phyloP scores from a whole-genome alignment of 106 monocot genomes.

The Acorus calamus region DNA sequence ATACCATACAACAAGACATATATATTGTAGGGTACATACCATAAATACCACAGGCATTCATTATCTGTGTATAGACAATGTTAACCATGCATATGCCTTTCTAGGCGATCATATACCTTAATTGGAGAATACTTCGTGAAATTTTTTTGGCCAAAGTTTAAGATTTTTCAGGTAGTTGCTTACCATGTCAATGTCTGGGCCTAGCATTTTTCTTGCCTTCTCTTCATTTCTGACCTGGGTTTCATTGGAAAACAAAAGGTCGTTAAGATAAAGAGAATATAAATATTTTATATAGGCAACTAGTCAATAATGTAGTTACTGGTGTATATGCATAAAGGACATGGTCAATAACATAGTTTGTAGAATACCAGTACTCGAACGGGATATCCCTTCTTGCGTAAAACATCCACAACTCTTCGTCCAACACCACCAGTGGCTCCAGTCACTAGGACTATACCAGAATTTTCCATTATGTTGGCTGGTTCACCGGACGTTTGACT shows the following conservation, averaged over 20 bases:
- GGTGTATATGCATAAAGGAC: too few relatives aligned
- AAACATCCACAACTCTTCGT: conserved; percentile 69
- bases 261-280: background rate
- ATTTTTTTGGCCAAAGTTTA: too few relatives aligned
- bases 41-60: too few relatives aligned
- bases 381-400: conserved; percentile 59
- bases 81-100: too few relatives aligned
- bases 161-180: conserved; percentile 3
- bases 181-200: conserved; percentile 79
- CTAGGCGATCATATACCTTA: too few relatives aligned
- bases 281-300: background rate
- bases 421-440: conserved; percentile 98
- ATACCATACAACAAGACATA: too few relatives aligned
- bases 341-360: too few relatives aligned
- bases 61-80: too few relatives aligned
- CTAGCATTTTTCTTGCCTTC: conserved; percentile 84
- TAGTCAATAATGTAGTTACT: too few relatives aligned
- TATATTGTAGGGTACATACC: too few relatives aligned
- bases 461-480: conserved; percentile 44
- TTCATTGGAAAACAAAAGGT: conserved; percentile 1
- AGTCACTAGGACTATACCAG: conserved; percentile 66
- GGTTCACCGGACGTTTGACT: conserved; percentile 33
- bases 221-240: conserved; percentile 83
- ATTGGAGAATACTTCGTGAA: too few relatives aligned
- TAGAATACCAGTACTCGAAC: conserved; percentile 71